Conservation (phyloP, 345 rosid species). For the Brassica carinata region DNA sequence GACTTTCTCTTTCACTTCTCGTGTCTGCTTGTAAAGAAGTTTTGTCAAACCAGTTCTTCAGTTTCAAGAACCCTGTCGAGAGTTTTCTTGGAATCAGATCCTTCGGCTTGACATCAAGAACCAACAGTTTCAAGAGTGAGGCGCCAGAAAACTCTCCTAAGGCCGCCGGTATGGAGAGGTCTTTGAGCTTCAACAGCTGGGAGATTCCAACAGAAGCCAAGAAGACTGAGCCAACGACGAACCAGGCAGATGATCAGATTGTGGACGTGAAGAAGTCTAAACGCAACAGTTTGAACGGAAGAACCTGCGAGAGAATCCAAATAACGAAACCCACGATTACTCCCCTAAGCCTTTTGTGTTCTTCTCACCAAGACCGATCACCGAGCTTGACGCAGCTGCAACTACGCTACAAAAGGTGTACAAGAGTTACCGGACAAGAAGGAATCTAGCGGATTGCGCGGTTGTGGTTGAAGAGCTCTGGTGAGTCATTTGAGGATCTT, state of each 20-base stretch:
- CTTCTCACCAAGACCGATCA: conserved; percentile 59
- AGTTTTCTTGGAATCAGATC: conserved; percentile 38
- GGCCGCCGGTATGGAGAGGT: conserved; percentile 36
- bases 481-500: conserved; percentile 43
- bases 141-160: conserved; percentile 28
- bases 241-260: background rate
- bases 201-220: conserved; percentile 33
- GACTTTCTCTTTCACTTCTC: conserved; percentile 51
- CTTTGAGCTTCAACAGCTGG: conserved; percentile 50
- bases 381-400: conserved; percentile 76
- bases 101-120: conserved; percentile 37
- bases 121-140: conserved; percentile 44
- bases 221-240: conserved; percentile 13
- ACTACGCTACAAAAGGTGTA: conserved; percentile 83
- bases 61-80: conserved; percentile 38
- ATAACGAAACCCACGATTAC: conserved; percentile 47
- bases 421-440: conserved; percentile 85
- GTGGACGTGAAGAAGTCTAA: conserved; percentile 11
- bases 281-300: conserved; percentile 24
- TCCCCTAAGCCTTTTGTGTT: conserved; percentile 51
- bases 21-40: conserved; percentile 50
- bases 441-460: conserved; percentile 81
- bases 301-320: conserved; percentile 36
- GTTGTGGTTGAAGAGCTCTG: conserved; percentile 75
- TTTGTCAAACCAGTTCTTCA: conserved; percentile 32